phyloP scores from a whole-genome alignment of 192 early-diverging fungal genomes.

The Coemansia sp. region DNA sequence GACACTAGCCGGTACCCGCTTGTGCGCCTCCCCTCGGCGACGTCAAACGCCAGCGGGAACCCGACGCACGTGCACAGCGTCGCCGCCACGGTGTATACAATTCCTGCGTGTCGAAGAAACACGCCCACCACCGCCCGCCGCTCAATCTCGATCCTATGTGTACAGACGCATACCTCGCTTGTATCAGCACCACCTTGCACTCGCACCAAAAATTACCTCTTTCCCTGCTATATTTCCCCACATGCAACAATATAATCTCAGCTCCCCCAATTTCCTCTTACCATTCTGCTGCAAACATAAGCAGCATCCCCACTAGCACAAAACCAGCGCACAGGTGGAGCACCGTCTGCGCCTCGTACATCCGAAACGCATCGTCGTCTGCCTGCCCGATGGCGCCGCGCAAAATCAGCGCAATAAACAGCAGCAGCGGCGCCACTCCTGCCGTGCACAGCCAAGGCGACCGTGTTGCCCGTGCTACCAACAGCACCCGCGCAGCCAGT shows the following conservation, averaged over 20 bases:
- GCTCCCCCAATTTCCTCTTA: neutral
- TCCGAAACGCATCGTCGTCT: conserved; percentile 36
- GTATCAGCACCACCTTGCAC: neutral
- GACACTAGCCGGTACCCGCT: conserved; percentile 46
- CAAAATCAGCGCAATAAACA: conserved; percentile 40
- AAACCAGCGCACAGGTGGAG: conserved; percentile 37
- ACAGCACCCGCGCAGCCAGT: conserved; percentile 26
- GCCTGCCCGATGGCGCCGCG: conserved; percentile 39
- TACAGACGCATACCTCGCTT: neutral
- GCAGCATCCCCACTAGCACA: conserved; percentile 29
- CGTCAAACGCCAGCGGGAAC: conserved; percentile 40
- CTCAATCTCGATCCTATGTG: conserved; percentile 39
- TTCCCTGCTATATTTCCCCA: conserved; percentile 2
- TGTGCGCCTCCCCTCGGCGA: conserved; percentile 25
- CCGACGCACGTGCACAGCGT: conserved; percentile 37
- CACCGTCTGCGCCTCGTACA: conserved; percentile 42
- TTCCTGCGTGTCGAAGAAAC: conserved; percentile 36
- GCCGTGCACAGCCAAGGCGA: conserved; percentile 34
- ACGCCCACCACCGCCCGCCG: conserved; percentile 19
- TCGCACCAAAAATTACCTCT: neutral
- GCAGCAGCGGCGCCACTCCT: conserved; percentile 24
- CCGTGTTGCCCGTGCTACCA: conserved; percentile 18
- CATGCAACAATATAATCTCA: neutral
- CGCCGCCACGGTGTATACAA: conserved; percentile 24
- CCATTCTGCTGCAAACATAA: conserved; percentile 36